Conservation (phyloP, 2,329 filamentous ascomycete species). For the Aspergillus fructus region DNA sequence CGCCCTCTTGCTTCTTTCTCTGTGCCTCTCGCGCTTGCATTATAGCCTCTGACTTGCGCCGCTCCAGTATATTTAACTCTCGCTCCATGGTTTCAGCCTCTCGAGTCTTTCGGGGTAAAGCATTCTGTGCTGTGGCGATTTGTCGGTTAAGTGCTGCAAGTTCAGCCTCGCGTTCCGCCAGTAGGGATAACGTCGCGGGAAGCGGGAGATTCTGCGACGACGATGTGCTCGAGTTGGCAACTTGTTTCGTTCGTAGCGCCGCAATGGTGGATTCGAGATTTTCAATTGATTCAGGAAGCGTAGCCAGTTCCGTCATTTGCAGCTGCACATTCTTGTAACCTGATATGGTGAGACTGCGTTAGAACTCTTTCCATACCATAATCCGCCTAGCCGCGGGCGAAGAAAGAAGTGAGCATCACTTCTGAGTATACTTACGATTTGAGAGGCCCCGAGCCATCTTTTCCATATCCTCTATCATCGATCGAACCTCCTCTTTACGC, state of each 20-base stretch:
- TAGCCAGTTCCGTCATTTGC: conserved; percentile 51
- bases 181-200: conserved; percentile 39
- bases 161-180: conserved; percentile 42
- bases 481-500: conserved; percentile 75
- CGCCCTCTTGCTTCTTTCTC: conserved; percentile 44
- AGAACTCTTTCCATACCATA: background rate
- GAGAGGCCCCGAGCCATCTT: conserved; percentile 66
- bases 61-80: conserved; percentile 45
- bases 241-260: conserved; percentile 53
- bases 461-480: conserved; percentile 72
- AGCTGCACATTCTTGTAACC: conserved; percentile 57
- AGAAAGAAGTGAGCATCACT: background rate
- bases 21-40: conserved; percentile 48
- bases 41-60: conserved; percentile 44
- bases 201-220: conserved; percentile 42
- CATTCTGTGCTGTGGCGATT: conserved; percentile 44
- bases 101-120: conserved; percentile 43
- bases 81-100: conserved; percentile 47
- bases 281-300: conserved; percentile 53
- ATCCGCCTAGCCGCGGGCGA: background rate
- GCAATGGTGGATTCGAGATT: conserved; percentile 52
- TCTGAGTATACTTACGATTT: conserved; percentile 41
- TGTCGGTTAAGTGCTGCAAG: conserved; percentile 43
- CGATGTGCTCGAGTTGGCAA: conserved; percentile 59
- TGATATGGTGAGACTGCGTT: conserved; percentile 19